phyloP scores from a whole-genome alignment of 805 yeast genomes.

The Nakazawaea anatomiae region DNA sequence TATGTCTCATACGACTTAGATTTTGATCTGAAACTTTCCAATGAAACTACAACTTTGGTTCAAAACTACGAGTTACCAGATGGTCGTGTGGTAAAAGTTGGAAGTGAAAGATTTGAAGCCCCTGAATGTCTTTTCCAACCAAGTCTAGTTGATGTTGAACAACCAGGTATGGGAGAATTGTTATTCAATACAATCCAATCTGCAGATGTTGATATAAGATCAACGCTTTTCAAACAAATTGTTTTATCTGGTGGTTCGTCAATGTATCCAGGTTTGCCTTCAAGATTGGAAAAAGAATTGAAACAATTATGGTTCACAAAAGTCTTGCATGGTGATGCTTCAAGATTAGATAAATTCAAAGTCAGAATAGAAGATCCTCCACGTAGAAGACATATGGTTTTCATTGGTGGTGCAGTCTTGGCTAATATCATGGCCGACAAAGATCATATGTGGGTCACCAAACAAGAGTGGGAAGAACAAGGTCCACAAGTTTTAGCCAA shows the following conservation, averaged over 20 bases:
- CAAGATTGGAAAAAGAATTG: slow-evolving; percentile 90
- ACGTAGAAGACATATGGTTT: slow-evolving; percentile 97
- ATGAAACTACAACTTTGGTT: slow-evolving; percentile 93
- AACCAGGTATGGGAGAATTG: slow-evolving; percentile 93
- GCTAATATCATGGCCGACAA: slow-evolving; percentile 98
- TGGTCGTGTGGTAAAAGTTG: slow-evolving; percentile 89
- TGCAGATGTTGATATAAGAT: slow-evolving; percentile 90
- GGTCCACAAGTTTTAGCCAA: slow-evolving; percentile 82
- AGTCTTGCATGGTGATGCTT: slow-evolving; percentile 81
- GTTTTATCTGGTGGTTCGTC: slow-evolving; percentile 97
- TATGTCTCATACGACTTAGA: slow-evolving; percentile 93
- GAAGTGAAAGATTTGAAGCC: slow-evolving; percentile 94
- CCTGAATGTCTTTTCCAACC: slow-evolving; percentile 98
- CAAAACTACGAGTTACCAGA: slow-evolving; percentile 93
- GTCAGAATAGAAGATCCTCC: slow-evolving; percentile 98
- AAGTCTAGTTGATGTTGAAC: slow-evolving; percentile 88
- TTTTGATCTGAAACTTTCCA: slow-evolving; percentile 78
- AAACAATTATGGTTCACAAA: slow-evolving; percentile 93
- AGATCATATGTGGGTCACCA: slow-evolving; percentile 96
- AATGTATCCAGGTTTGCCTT: slow-evolving; percentile 98
- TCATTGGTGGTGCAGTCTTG: slow-evolving; percentile 96
- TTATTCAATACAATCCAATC: slow-evolving; percentile 89
- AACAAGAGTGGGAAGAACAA: slow-evolving; percentile 96
- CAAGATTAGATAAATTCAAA: slow-evolving; percentile 85
- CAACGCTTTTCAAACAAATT: slow-evolving; percentile 83